Evolutionary conservation across 805 yeast genomes (phyloP).

Genomic region (Yarrowia sp.): DNA sequence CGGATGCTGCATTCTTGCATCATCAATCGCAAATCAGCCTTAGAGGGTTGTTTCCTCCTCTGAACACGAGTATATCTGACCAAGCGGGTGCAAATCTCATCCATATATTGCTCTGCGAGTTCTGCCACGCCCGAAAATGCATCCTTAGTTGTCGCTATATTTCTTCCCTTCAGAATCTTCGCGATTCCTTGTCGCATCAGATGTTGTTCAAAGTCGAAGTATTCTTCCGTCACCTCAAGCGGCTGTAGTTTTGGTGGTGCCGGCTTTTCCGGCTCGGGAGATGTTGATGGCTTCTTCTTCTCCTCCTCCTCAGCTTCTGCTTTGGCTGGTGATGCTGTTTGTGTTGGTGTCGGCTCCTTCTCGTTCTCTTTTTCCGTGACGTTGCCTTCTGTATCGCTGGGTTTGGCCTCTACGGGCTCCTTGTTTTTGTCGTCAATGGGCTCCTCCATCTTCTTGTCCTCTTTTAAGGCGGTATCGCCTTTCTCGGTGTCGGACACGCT

Average conservation of each 20-base stretch:
- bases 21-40: constrained; percentile 37
- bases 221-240: constrained; percentile 2
- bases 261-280: neutral
- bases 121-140: constrained; percentile 35
- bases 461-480: neutral
- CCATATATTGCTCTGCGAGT: constrained; percentile 38
- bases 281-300: neutral
- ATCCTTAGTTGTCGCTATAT: constrained; percentile 29
- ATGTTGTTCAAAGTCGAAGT: constrained; percentile 19
- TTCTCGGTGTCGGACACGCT: constrained; percentile 20
- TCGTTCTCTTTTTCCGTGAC: neutral
- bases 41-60: constrained; percentile 37
- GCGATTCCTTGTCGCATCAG: constrained; percentile 31
- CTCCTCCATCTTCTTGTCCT: constrained; percentile 22
- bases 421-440: neutral
- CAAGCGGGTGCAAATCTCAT: constrained; percentile 32
- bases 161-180: constrained; percentile 31
- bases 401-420: neutral
- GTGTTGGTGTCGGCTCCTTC: neutral
- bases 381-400: neutral
- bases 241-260: neutral
- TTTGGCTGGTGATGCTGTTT: neutral
- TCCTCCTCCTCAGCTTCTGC: neutral
- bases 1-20: constrained; percentile 35
- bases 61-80: constrained; percentile 36